Base-by-base conservation (phyloP, 1,284 basidiomycete species). In the Ustilago nuda region DNA sequence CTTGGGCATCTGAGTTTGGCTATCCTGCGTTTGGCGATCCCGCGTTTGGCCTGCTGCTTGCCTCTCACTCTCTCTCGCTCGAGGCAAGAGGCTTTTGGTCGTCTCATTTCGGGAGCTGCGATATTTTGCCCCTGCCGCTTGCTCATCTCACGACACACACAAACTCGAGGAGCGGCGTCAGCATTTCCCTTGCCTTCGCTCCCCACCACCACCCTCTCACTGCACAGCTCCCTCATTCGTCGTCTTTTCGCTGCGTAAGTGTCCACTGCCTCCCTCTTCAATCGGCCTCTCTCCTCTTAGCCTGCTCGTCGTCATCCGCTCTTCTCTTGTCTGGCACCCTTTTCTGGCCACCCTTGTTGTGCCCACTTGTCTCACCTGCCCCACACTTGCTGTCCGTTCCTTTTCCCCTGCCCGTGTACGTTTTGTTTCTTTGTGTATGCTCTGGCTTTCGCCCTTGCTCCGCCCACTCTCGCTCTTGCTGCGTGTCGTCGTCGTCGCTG, bases 151-250 rank as follows among this genome's bases (percentile, higher is more conserved):
- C 53, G 48, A 30, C 58, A 43, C 62, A 51, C 62, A 51, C 65
- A 56, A 62, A 50, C 23, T 66, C 53, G 43, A 52, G n/a, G 43
- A 27, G 41, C 61, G 54, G 36, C 66, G 33, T 46, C 30, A 48
- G 66, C 46, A 52, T 60, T 23, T 41, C 30, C 23, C 27, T 52
- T 48, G 61, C 39, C 56, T 61, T 61, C 55, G 54, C 68, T 71
- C 62, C 58, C 58, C 62, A 65, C 68, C 62, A 64, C 41, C 68
- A 61, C 62, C 62, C 41, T 39, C 46, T 54, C 36, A 35, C 59
- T 53, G 46, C 57, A 61, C 57, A 27, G 12, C 36, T 19, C 30
- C 11, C 17, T 43, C 43, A 39, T 39, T 46, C 23, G 3, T 27
- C 23, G 23, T 48, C 54, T 32, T 30, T 41, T 65, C 19, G 56